Base-by-base conservation (phyloP, 2,329 filamentous ascomycete species). In the Teratosphaeria zuluensis region DNA sequence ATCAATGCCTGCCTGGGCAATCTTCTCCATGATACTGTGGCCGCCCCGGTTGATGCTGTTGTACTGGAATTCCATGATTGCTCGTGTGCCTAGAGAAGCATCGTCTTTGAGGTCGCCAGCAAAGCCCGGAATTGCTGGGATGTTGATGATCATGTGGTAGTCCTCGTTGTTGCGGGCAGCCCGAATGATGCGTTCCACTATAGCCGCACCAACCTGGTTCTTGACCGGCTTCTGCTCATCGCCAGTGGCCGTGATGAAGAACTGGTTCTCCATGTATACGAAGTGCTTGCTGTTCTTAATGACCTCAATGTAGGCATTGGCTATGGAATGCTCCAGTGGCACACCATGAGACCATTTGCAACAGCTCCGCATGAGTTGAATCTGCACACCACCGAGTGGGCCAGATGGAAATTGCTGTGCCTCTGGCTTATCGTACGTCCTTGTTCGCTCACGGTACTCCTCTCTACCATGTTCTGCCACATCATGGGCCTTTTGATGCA, bases 181-280 rank as follows among this genome's bases (percentile, higher is more conserved):
- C 35, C 86, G 84, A 21, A 90, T 68, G 63, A 92, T 88, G 38
- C 90, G 84, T 63, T 90, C 85, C 6, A 90, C 89, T 55, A 95
- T 88, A 31, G 88, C 88, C 5, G 83, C 84, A 53, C 89, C 89
- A 61, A 95, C 87, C 71, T 86, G 84, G 74, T 95, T 94, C 67
- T 80, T 81, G 53, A 95, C 83, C 0, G 89, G 88, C 61, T 80
- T 80, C 70, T 91, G 88, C 58, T 84, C 76, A 57, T 88, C 80
- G 54, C 78, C 80, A 1, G 88, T 92, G 2, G 89, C 88, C 0
- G 89, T 94, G 73, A 94, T 94, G 78, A 94, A 94, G 77, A 94
- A 94, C 69, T 97, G 92, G 86, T 97, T 97, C 72, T 97, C 92
- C 64, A 97, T 96, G 74, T 97, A 96, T 56, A 97, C 89, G 84